Evolutionary conservation across 2,329 filamentous ascomycete species (phyloP).

Genomic region (Furcasterigmium furcatum): DNA sequence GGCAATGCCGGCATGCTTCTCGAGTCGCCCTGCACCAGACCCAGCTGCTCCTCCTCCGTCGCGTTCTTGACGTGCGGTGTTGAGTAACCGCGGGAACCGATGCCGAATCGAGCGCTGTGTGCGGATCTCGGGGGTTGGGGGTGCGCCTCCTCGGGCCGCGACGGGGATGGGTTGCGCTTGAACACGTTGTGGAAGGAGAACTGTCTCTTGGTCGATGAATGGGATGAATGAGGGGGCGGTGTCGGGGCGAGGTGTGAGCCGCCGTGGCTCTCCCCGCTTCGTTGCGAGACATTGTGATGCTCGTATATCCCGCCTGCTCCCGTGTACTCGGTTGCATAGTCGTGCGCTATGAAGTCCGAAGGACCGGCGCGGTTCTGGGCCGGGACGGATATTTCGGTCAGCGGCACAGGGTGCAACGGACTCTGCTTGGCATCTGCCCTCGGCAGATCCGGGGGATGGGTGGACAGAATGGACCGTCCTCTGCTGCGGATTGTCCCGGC

Average conservation of each 20-base stretch:
- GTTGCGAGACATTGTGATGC: constrained; percentile 30
- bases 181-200: constrained; percentile 94
- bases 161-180: constrained; percentile 43
- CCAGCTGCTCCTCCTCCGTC: constrained; percentile 80
- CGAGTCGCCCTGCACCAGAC: constrained; percentile 74
- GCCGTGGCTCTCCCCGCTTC: constrained; percentile 35
- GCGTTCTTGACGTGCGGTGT: constrained; percentile 44
- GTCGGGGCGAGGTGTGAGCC: constrained; percentile 48
- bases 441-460: constrained; percentile 35
- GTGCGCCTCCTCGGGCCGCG: constrained; percentile 20
- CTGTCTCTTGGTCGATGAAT: constrained; percentile 65
- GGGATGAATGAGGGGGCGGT: constrained; percentile 53
- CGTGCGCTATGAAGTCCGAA: constrained; percentile 11
- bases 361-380: constrained; percentile 33
- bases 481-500: constrained; percentile 52
- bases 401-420: constrained; percentile 58
- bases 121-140: constrained; percentile 11
- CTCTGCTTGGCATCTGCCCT: constrained; percentile 35
- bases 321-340: constrained; percentile 41
- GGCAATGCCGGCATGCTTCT: constrained; percentile 28
- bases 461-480: constrained; percentile 34
- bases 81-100: constrained; percentile 33
- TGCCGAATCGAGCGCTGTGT: constrained; percentile 11
- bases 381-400: constrained; percentile 58
- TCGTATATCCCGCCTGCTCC: constrained; percentile 38